Conservation (phyloP, 768 basidiomycete species). For the Lyophyllum decastes region DNA sequence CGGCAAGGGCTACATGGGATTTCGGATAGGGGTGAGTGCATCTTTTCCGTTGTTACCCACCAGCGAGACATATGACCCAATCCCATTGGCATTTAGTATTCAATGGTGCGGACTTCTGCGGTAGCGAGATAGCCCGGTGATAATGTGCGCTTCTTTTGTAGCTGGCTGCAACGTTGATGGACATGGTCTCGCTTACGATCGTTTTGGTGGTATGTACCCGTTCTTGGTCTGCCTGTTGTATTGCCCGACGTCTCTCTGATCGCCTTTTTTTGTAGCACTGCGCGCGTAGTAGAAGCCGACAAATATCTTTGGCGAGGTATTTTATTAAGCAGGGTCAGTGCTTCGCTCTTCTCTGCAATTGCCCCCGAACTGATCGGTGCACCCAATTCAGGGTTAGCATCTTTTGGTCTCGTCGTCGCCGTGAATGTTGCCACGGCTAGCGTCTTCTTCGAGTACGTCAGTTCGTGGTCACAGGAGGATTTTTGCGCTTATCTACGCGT, state of each 20-base stretch:
- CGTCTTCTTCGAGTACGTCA: constrained; percentile 34
- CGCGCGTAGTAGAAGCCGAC: constrained; percentile 23
- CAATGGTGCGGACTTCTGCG: constrained; percentile 17
- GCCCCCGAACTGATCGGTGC: not conserved
- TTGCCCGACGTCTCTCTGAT: not conserved
- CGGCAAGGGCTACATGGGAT: constrained; percentile 27
- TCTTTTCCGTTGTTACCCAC: not conserved
- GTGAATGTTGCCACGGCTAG: constrained; percentile 31
- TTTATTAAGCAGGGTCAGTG: constrained; percentile 39
- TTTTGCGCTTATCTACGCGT: not conserved
- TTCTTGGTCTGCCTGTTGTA: not conserved
- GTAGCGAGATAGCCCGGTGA: not conserved
- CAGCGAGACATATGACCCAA: not conserved
- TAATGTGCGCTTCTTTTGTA: constrained; percentile 7
- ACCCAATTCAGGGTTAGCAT: constrained; percentile 28
- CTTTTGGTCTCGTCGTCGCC: constrained; percentile 30
- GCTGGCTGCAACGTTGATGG: constrained; percentile 38
- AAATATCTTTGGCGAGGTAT: constrained; percentile 34
- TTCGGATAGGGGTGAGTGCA: constrained; percentile 33
- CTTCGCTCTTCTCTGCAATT: not conserved
- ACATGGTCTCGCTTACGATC: constrained; percentile 34
- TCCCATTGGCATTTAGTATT: constrained; percentile 14
- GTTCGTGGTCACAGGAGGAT: not conserved
- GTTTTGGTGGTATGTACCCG: constrained; percentile 31
- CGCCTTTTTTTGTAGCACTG: constrained; percentile 24